Base-by-base conservation (phyloP, 2,329 filamentous ascomycete species). In the Macroventuria anomochaeta region DNA sequence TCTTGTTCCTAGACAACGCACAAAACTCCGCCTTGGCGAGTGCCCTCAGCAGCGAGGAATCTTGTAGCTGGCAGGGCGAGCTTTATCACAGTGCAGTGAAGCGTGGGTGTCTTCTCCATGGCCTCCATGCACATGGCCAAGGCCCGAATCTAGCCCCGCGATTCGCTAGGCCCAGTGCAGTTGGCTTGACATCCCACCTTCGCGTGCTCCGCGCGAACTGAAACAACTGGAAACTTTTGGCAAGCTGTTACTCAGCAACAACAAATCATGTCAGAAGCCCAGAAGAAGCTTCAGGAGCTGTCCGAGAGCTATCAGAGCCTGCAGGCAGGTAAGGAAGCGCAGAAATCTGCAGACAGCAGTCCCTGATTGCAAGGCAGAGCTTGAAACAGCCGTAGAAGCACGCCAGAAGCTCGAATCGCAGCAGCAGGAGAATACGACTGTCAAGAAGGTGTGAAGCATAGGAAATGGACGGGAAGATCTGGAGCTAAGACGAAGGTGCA, bases 401-500 rank as follows among this genome's bases (percentile, higher is more conserved):
- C 86, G 93, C 59, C 93, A 99, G 78, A 96, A 90, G 77, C 86
- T 99, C 6, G 93, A 97, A 74, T 90, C 92, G 6, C 95, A 99
- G 76, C 90, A 90, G 74, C 91, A 96, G 71, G 95, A 99, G 75
- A 99, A 97, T 72, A 79, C 88, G 41, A 88, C 89, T 13, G 95
- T 99, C 8, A 87, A 96, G 74, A 89, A 90, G 78, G 90, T 91
- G 64, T 37, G 75, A 32, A 6, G 2, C 7, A 10, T 17, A 8
- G 29, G 8, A 10, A 12, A 15, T 17, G 6, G 4, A 13, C n/a
- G 5, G n/a, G n/a, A 17, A 7, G 15, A 11, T 13, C 11, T 21
- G 17, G 47, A 23, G n/a, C 46, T 59, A 41, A 65, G 25, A 39
- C 15, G 5, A 8, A 3, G 1, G 18, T 20, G 5, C 60, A 95